A percentile compares a stretch with the other conserved stretches of the same genome.
Conservation (phyloP, 768 basidiomycete species). For the Neoboletus subvelutipes region DNA sequence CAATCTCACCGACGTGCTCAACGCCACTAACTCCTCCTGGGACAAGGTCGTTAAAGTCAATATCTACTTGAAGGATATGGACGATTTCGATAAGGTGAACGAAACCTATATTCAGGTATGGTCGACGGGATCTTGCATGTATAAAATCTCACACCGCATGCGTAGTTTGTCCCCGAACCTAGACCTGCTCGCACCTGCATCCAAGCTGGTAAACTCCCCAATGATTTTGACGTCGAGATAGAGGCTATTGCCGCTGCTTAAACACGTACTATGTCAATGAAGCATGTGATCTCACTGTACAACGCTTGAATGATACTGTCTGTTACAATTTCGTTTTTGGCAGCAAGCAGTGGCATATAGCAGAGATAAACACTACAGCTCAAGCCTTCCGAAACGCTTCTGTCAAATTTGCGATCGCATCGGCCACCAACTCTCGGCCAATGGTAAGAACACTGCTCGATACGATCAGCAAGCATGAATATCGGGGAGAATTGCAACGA, state of each 20-base stretch:
- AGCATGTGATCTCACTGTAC: not conserved
- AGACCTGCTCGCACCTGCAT: slow-evolving; percentile 79
- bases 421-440: slow-evolving; percentile 38
- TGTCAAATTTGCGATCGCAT: slow-evolving; percentile 37
- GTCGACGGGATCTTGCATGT: not conserved
- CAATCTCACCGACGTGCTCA: slow-evolving; percentile 54
- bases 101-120: slow-evolving; percentile 54
- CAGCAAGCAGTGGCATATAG: not conserved
- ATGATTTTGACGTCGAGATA: slow-evolving; percentile 72
- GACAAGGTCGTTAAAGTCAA: slow-evolving; percentile 59
- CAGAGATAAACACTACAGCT: not conserved
- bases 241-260: slow-evolving; percentile 57
- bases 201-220: slow-evolving; percentile 66
- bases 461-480: slow-evolving; percentile 10
- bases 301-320: not conserved
- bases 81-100: slow-evolving; percentile 56
- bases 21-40: slow-evolving; percentile 57
- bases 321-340: not conserved
- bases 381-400: slow-evolving; percentile 29
- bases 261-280: not conserved
- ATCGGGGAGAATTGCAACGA: slow-evolving; percentile 2
- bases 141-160: not conserved
- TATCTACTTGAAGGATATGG: slow-evolving; percentile 62
- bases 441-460: slow-evolving; percentile 36
- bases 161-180: slow-evolving; percentile 46